Evolutionary conservation across 768 basidiomycete species (phyloP), one percentile per base, ranked within the genome.

Genomic region (Calvatia gigantea): DNA sequence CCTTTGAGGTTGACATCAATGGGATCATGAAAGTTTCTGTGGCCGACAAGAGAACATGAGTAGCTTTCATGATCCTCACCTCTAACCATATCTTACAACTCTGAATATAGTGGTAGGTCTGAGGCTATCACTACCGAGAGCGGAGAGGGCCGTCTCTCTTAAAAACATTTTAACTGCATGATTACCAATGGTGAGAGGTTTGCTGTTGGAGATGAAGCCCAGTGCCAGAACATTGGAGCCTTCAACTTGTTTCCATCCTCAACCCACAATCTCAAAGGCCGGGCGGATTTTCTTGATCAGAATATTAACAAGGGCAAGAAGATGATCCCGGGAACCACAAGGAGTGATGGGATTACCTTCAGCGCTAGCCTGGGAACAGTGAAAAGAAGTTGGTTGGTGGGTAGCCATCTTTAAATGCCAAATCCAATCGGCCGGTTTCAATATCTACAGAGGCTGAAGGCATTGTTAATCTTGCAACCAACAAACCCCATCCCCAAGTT

Each of bases 151-250:
- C 91, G 95, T 75, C 84, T 94, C 23, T 82, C 78, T 44, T 85
- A 88, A 62, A 91, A 93, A 58, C 90, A 97, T 58, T 96, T 97
- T 59, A 94, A 97, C 67, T 89, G 93, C 58, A 97, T 96, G 94
- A 90, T 97, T 54, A 82, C 78, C 28, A 94, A 97, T 64, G 94
- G 92, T 4, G 94, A 98, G 79, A 86, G 93, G 65, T 95, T 91
- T 62, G 88, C 89, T 1, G 71, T 81, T 6, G 89, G 91, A 71
- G 91, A 92, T 56, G 90, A 82, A 70, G 80, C 81, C 39, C 85
- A 87, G 67, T 82, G 87, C 62, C 89, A 89, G 73, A 86, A 87
- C 45, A 89, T 92, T 58, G 92, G 93, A 67, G 80, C 88, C 15
- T 81, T 92, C 57, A 92, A 93, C 75, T 76, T 76, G 21, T 81